Conservation (phyloP, 1,139 yeast species). For the Williopsis jadinii region DNA sequence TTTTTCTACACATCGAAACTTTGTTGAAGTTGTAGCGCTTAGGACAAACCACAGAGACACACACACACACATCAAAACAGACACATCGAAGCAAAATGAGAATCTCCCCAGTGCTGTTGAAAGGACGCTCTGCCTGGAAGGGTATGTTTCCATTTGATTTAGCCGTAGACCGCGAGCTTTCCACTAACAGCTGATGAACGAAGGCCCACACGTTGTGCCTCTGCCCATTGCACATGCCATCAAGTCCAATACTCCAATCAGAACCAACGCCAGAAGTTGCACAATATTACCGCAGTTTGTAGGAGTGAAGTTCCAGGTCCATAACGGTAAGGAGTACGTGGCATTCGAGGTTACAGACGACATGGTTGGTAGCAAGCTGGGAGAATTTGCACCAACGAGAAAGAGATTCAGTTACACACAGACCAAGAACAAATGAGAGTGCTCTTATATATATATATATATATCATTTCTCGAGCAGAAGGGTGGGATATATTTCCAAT, state of each 20-base stretch:
- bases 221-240: constrained; percentile 83
- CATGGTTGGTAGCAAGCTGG: constrained; percentile 96
- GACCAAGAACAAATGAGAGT: constrained; percentile 30
- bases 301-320: constrained; percentile 89
- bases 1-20: not conserved
- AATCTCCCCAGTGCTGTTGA: constrained; percentile 45
- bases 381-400: constrained; percentile 86
- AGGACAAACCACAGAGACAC: not conserved
- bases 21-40: not conserved
- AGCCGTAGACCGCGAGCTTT: too few species aligned
- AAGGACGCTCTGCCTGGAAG: constrained; percentile 74
- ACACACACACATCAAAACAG: not conserved
- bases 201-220: constrained; percentile 93
- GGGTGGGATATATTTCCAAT: too few species aligned
- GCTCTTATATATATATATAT: constrained; percentile 1
- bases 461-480: not conserved
- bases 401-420: constrained; percentile 80
- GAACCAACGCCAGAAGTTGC: constrained; percentile 92
- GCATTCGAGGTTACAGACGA: constrained; percentile 84
- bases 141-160: constrained; percentile 17
- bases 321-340: constrained; percentile 92
- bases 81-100: constrained; percentile 37
- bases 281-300: constrained; percentile 94
- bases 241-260: constrained; percentile 72
- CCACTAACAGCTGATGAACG: constrained; percentile 14